Evolutionary conservation across 2,329 filamentous ascomycete genomes (phyloP).

Genomic region (Mollisiaceae sp.): DNA sequence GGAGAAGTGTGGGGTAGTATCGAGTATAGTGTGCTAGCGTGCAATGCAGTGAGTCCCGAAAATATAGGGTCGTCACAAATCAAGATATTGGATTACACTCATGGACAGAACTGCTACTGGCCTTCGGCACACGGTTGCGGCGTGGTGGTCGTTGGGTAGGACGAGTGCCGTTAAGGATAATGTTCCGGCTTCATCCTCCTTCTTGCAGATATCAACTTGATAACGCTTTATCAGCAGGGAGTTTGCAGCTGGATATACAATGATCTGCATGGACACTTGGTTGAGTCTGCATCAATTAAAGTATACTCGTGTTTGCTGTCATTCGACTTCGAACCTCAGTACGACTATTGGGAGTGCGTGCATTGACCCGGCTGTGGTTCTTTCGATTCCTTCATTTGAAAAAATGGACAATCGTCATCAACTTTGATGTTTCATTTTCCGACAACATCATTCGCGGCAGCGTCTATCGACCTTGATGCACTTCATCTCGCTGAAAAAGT

Average conservation of each 20-base stretch:
- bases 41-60: neutral
- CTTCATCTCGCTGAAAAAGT: too few species aligned
- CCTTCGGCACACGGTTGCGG: neutral
- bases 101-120: neutral
- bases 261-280: neutral
- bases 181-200: neutral
- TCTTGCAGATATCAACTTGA: neutral
- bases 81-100: neutral
- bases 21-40: neutral
- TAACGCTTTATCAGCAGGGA: neutral
- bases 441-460: too few species aligned
- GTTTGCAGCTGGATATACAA: neutral
- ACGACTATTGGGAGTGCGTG: neutral
- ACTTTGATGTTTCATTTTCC: neutral
- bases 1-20: neutral
- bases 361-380: too few species aligned
- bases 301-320: neutral
- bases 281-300: neutral
- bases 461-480: too few species aligned
- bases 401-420: neutral
- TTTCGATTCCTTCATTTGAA: neutral
- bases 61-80: neutral
- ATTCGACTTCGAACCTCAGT: neutral
- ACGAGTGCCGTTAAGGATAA: neutral
- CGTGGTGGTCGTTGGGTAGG: neutral